These are phyloP conservation scores for Trichomonas gallinae DNA, from an alignment of 208 protist genomes.

Conservation along the genomic window DNA sequence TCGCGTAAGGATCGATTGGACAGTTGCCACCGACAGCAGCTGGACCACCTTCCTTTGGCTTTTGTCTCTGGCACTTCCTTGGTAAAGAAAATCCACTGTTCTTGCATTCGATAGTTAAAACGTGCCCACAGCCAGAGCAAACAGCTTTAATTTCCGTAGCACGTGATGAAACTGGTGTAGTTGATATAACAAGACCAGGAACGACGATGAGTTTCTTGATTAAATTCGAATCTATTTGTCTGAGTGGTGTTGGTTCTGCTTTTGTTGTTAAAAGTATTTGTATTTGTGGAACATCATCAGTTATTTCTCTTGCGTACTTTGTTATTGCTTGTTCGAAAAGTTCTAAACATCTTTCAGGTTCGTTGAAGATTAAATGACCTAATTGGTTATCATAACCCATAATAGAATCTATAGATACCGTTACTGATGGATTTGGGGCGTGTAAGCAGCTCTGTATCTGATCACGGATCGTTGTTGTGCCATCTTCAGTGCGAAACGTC, in stretches of 20 bases:
- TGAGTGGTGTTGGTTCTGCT: background rate
- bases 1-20: conserved; percentile 42
- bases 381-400: background rate
- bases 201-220: background rate
- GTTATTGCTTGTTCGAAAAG: background rate
- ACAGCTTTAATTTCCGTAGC: background rate
- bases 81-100: background rate
- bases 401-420: background rate
- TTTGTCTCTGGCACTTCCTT: background rate
- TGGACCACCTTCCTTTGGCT: background rate
- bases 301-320: background rate
- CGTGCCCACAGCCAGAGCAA: background rate
- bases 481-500: background rate
- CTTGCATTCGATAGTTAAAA: background rate
- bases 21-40: conserved; percentile 20
- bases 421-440: background rate
- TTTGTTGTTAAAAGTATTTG: background rate
- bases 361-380: background rate
- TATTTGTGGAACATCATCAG: background rate
- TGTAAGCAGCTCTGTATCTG: background rate
- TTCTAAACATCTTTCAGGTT: background rate
- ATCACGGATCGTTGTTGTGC: background rate
- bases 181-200: background rate
- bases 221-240: background rate
- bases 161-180: background rate